phyloP scores from a whole-genome alignment of 2,329 filamentous ascomycete genomes.

The Phoma sp. region DNA sequence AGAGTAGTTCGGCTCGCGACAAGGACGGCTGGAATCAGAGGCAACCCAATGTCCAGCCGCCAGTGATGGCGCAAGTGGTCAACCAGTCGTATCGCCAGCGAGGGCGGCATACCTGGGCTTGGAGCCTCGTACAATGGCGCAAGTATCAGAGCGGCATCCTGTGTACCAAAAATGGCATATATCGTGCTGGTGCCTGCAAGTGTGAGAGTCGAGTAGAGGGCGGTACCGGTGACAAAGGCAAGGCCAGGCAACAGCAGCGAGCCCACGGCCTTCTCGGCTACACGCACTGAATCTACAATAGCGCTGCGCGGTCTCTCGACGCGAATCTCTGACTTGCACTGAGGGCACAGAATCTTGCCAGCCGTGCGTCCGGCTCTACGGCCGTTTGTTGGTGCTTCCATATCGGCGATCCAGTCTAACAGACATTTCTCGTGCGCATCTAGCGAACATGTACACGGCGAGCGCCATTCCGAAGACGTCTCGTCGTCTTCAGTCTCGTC shows the following conservation, averaged over 20 bases:
- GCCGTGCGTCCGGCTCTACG: constrained; percentile 52
- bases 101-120: constrained; percentile 38
- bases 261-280: constrained; percentile 62
- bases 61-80: constrained; percentile 50
- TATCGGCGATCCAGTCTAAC: constrained; percentile 90
- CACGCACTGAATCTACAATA: constrained; percentile 70
- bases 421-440: constrained; percentile 90
- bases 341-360: constrained; percentile 78
- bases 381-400: constrained; percentile 68
- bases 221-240: constrained; percentile 59
- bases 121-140: constrained; percentile 45
- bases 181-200: constrained; percentile 68
- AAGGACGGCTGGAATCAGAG: constrained; percentile 70
- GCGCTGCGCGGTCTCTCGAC: constrained; percentile 76
- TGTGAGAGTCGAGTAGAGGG: constrained; percentile 53
- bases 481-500: constrained; percentile 70
- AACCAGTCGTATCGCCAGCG: constrained; percentile 41
- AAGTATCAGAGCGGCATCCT: constrained; percentile 65
- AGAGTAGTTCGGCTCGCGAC: constrained; percentile 70
- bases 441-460: constrained; percentile 87
- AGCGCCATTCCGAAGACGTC: constrained; percentile 73
- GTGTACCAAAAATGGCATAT: constrained; percentile 68
- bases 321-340: constrained; percentile 83
- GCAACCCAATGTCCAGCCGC: constrained; percentile 64
- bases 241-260: constrained; percentile 69